Percentiles rank a stretch among this genome's conserved stretches.
phyloP scores from a whole-genome alignment of 1,284 basidiomycete species.

The Coniophora puteana region DNA sequence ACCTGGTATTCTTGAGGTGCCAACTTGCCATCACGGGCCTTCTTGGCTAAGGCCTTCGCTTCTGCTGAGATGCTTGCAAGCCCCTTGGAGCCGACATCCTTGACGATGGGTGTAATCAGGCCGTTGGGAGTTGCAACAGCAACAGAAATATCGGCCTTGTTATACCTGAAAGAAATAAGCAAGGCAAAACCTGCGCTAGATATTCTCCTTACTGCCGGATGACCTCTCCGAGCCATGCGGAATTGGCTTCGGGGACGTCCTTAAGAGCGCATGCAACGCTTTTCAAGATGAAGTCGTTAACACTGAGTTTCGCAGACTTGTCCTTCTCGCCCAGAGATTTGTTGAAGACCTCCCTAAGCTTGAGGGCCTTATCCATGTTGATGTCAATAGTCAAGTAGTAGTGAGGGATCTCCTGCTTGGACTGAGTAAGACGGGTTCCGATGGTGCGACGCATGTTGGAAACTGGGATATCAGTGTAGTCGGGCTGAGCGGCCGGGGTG shows the following conservation, averaged over 20 bases:
- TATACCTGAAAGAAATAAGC: slow-evolving; percentile 58
- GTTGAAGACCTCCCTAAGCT: slow-evolving; percentile 96
- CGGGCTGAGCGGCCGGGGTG: slow-evolving; percentile 45
- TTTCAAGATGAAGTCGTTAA: slow-evolving; percentile 99
- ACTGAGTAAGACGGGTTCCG: slow-evolving; percentile 86
- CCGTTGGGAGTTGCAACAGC: slow-evolving; percentile 97
- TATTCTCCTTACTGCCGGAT: slow-evolving; percentile 86
- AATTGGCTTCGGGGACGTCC: slow-evolving; percentile 98
- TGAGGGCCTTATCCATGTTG: slow-evolving; percentile 96
- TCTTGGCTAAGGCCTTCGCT: slow-evolving; percentile 90
- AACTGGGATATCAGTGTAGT: slow-evolving; percentile 90
- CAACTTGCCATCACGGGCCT: slow-evolving; percentile 96
- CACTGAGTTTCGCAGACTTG: slow-evolving; percentile 86
- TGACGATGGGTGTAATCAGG: slow-evolving; percentile 97
- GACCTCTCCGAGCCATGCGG: slow-evolving; percentile 94
- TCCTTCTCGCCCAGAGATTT: slow-evolving; percentile 81
- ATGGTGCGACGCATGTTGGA: slow-evolving; percentile 96
- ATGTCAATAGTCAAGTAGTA: slow-evolving; percentile 97
- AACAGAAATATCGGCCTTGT: slow-evolving; percentile 95
- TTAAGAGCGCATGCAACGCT: slow-evolving; percentile 86
- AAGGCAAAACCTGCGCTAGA: slow-evolving; percentile 6
- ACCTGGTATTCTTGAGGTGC: slow-evolving; percentile 96
- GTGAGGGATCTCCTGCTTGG: slow-evolving; percentile 93
- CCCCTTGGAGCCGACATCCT: slow-evolving; percentile 90
- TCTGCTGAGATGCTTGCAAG: slow-evolving; percentile 90